Conservation (phyloP, 2,329 filamentous ascomycete species). For the Colletotrichum theobromicola region DNA sequence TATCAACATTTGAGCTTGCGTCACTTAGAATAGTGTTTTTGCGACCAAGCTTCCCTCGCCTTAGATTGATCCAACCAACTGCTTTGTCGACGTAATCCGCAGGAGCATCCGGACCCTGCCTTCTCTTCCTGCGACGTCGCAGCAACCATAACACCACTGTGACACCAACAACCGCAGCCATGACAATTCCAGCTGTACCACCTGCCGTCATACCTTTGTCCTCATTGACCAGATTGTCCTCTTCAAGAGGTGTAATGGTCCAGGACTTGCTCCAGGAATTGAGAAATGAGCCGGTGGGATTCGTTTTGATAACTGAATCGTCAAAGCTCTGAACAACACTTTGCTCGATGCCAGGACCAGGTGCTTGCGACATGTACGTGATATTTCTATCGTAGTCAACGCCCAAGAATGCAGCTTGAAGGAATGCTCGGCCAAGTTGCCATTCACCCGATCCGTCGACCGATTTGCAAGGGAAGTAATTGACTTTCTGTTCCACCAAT, state of each 20-base stretch:
- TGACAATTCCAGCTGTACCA: neutral
- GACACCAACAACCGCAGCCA: neutral
- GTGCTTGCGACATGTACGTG: conserved; percentile 24
- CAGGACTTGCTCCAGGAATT: neutral
- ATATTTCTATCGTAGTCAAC: conserved; percentile 21
- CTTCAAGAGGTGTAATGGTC: neutral
- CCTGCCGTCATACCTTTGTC: neutral
- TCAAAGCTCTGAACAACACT: conserved; percentile 8
- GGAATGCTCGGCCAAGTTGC: conserved; percentile 25
- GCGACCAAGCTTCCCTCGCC: neutral
- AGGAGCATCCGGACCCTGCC: neutral
- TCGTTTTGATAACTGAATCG: neutral
- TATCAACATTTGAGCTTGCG: neutral
- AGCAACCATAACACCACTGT: neutral
- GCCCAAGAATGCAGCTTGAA: conserved; percentile 24
- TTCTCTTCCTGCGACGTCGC: neutral
- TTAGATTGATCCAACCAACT: neutral
- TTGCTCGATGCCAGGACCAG: conserved; percentile 19
- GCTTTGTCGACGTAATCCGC: neutral
- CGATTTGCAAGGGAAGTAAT: conserved; percentile 26
- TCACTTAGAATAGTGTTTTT: neutral
- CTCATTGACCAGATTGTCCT: neutral
- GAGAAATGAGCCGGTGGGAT: neutral
- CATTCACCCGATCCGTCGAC: neutral
- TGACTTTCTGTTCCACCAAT: conserved; percentile 27